Percentiles rank a stretch among this genome's conserved stretches.
phyloP scores from a whole-genome alignment of 495 filamentous ascomycete genomes.

The Xylaria scruposa region DNA sequence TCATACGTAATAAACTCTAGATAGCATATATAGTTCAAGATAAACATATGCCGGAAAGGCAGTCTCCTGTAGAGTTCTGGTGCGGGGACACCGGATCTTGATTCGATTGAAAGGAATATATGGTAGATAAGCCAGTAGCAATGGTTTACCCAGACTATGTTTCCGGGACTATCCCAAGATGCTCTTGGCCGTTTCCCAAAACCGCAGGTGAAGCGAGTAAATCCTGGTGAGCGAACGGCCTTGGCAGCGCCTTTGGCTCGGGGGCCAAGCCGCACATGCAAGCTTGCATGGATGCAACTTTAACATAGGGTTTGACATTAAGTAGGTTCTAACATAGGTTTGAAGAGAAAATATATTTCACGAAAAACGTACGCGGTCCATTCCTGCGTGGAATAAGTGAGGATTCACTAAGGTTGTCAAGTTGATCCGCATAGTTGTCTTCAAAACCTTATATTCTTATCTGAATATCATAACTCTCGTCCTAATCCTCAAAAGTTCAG shows the following conservation, averaged over 20 bases:
- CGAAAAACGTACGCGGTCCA: too few species aligned
- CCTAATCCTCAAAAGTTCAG: neutral
- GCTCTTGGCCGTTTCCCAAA: constrained; percentile 37
- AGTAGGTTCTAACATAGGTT: too few species aligned
- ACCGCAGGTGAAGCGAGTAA: constrained; percentile 33
- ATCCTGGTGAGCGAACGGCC: constrained; percentile 24
- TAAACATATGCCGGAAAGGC: neutral
- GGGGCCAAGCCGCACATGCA: neutral
- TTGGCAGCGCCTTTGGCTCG: constrained; percentile 28
- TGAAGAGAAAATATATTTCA: too few species aligned
- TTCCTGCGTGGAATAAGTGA: neutral
- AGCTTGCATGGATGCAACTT: neutral
- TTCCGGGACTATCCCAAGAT: constrained; percentile 20
- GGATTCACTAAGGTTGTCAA: neutral
- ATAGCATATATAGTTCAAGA: neutral
- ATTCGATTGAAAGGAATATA: neutral
- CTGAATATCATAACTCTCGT: constrained; percentile 18
- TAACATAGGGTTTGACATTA: too few species aligned
- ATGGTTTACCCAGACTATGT: constrained; percentile 31
- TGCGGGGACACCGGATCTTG: neutral
- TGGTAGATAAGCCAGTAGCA: constrained; percentile 21
- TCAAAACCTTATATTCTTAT: neutral
- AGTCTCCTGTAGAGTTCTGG: neutral
- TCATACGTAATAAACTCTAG: neutral
- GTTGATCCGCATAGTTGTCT: neutral